Conservation (phyloP, 2,329 filamentous ascomycete genomes). For the Zalaria sp. region DNA sequence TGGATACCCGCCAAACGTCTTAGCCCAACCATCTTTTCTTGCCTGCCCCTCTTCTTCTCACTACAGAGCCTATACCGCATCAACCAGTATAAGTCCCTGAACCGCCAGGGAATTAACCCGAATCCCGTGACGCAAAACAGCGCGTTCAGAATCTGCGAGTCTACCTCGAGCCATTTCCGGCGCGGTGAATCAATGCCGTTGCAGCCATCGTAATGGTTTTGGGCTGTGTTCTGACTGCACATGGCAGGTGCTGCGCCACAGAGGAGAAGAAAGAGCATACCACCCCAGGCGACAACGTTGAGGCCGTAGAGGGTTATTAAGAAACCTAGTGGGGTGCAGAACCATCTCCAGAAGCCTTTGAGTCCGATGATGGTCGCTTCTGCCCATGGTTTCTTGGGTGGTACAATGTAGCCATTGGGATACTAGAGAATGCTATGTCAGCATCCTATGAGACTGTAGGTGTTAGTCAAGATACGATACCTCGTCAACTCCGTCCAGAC, state of each 20-base stretch:
- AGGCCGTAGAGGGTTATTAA: conserved; percentile 65
- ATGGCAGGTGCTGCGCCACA: conserved; percentile 61
- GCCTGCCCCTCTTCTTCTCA: conserved; percentile 9
- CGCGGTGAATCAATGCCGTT: conserved; percentile 44
- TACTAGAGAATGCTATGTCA: neutral
- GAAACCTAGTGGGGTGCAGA: conserved; percentile 62
- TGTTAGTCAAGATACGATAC: neutral
- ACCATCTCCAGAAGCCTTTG: conserved; percentile 56
- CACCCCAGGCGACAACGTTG: conserved; percentile 78
- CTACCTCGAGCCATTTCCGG: conserved; percentile 73
- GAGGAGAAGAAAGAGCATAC: conserved; percentile 77
- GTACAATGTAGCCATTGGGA: conserved; percentile 26
- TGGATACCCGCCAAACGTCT: conserved; percentile 62
- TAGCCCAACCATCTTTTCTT: conserved; percentile 37
- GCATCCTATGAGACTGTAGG: neutral
- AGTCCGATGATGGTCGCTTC: conserved; percentile 45
- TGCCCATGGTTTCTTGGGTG: conserved; percentile 36
- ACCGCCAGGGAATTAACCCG: conserved; percentile 71
- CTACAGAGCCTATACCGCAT: conserved; percentile 44
- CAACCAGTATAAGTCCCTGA: conserved; percentile 64
- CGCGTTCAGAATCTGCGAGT: conserved; percentile 69
- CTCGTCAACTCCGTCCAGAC: neutral
- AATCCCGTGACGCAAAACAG: conserved; percentile 82
- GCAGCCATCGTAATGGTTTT: conserved; percentile 13
- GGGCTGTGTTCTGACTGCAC: conserved; percentile 36